Percentiles rank a stretch among this genome's conserved stretches.
phyloP scores from a whole-genome alignment of 2,329 filamentous ascomycete species.

The Thelonectria olida region DNA sequence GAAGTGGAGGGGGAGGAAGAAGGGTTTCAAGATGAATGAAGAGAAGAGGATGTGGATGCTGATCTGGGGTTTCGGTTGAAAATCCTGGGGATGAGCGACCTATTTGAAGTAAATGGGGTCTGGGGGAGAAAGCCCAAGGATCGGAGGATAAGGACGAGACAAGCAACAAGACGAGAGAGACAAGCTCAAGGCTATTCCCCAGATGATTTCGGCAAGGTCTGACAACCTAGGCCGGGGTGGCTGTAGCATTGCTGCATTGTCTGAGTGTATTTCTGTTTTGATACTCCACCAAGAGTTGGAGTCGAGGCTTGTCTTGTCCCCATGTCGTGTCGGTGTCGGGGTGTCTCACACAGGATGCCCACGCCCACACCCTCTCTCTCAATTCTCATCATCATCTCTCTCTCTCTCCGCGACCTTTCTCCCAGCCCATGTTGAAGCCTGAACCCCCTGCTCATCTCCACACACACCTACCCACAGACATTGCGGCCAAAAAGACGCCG shows the following conservation, averaged over 20 bases:
- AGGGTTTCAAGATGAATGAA: conserved; percentile 1
- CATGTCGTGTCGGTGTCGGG: conserved; percentile 7
- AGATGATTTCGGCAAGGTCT: background rate
- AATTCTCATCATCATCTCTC: conserved; percentile 4
- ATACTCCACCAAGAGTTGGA: conserved; percentile 16
- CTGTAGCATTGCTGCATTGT: conserved; percentile 4
- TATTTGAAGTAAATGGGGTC: conserved; percentile 28
- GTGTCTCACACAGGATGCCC: conserved; percentile 6
- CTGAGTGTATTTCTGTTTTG: background rate
- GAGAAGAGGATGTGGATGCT: conserved; percentile 34
- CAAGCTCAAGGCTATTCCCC: too few relatives aligned
- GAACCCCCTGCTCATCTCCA: conserved; percentile 1
- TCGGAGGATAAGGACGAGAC: conserved; percentile 2
- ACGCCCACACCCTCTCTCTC: conserved; percentile 14
- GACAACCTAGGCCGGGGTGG: conserved; percentile 8
- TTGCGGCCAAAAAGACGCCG: background rate
- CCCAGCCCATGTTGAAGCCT: background rate
- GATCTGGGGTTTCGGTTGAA: conserved; percentile 27
- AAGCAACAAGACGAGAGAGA: background rate
- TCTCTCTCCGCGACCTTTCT: conserved; percentile 17
- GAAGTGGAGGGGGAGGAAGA: conserved; percentile 7
- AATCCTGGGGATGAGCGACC: conserved; percentile 34
- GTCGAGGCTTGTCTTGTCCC: conserved; percentile 6
- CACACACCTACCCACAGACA: conserved; percentile 14
- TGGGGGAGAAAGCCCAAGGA: background rate